These are phyloP conservation scores for Hibiscus tridactylites DNA, from an alignment of 345 rosid genomes.

Conservation along the genomic window DNA sequence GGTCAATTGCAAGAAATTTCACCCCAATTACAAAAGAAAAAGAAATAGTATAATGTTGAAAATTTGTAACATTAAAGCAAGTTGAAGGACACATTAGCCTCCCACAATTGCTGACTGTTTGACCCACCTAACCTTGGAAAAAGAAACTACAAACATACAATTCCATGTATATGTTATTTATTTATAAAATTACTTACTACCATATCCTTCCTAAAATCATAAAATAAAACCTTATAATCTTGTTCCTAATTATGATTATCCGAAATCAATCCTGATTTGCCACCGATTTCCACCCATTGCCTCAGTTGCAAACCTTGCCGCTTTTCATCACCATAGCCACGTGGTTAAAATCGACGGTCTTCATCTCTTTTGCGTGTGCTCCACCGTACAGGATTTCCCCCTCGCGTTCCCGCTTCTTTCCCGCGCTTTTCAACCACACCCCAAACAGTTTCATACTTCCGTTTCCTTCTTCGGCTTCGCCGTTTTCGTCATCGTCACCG, in stretches of 20 bases:
- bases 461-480: neutral
- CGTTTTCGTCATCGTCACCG: neutral
- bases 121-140: neutral
- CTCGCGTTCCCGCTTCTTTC: neutral
- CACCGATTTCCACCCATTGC: neutral
- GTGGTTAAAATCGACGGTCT: neutral
- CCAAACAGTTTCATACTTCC: neutral
- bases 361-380: neutral
- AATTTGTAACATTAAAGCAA: neutral
- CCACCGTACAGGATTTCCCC: neutral
- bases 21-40: neutral
- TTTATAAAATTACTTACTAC: neutral
- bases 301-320: neutral
- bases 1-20: neutral
- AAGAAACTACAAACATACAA: neutral
- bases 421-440: neutral
- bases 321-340: neutral
- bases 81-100: neutral
- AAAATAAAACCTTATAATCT: neutral
- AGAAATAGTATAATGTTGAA: neutral
- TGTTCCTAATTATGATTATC: neutral
- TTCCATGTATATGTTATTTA: neutral
- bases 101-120: neutral
- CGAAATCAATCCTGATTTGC: neutral
- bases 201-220: too few relatives aligned